Conservation (phyloP, 1,284 basidiomycete species). For the Athelia sp. region DNA sequence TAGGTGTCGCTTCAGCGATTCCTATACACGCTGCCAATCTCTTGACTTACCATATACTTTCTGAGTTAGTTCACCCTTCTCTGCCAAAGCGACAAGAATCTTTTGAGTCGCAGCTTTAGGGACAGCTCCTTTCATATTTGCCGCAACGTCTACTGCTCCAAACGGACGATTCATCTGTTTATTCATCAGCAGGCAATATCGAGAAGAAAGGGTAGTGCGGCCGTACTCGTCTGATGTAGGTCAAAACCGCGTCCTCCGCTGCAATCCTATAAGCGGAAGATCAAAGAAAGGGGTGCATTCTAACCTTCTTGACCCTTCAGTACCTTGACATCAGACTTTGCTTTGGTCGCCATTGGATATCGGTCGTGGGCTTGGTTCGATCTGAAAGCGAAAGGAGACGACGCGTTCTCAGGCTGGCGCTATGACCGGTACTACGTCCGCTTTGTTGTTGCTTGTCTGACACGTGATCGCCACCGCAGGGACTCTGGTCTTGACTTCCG, state of each 20-base stretch:
- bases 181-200: slow-evolving; percentile 2
- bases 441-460: no score
- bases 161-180: slow-evolving; percentile 70
- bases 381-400: no score
- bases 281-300: slow-evolving; percentile 4
- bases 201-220: slow-evolving; percentile 1
- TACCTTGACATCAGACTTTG: slow-evolving; percentile 45
- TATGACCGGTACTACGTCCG: no score
- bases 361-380: no score
- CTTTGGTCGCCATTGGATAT: slow-evolving; percentile 36
- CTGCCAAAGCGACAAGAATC: slow-evolving; percentile 71
- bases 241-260: slow-evolving; percentile 71
- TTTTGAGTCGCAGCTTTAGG: slow-evolving; percentile 80
- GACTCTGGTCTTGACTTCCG: no score
- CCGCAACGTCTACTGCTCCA: slow-evolving; percentile 81
- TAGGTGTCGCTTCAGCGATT: slow-evolving; percentile 21
- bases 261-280: neutral
- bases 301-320: slow-evolving; percentile 68
- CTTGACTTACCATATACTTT: slow-evolving; percentile 64
- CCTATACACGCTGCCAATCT: slow-evolving; percentile 7
- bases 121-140: slow-evolving; percentile 83
- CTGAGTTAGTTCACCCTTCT: slow-evolving; percentile 69
- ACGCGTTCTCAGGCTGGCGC: no score
- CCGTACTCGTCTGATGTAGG: slow-evolving; percentile 66
- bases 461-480: no score